These are phyloP conservation scores for Magnusiomyces suaveolens DNA, from an alignment of 1,139 yeast genomes.

Conservation along the genomic window DNA sequence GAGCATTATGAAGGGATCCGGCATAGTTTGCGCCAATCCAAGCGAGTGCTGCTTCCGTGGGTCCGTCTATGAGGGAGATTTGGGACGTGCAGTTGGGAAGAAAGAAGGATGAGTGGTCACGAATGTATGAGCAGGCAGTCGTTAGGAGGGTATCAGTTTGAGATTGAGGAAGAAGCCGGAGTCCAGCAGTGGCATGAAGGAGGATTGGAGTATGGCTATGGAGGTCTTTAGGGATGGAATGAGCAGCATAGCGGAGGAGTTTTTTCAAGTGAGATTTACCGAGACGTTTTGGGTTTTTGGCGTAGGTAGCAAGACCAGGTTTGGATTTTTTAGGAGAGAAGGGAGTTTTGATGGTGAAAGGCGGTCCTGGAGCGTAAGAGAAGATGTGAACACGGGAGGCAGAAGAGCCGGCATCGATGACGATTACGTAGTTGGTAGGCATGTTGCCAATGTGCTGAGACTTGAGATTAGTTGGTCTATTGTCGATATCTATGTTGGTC, in stretches of 20 bases:
- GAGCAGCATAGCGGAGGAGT: slow-evolving; percentile 45
- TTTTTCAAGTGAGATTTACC: slow-evolving; percentile 52
- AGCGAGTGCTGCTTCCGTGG: slow-evolving; percentile 69
- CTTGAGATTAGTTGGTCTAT: no score
- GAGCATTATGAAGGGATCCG: slow-evolving; percentile 48
- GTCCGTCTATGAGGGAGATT: slow-evolving; percentile 64
- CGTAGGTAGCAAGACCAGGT: slow-evolving; percentile 60
- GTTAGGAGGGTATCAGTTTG: slow-evolving; percentile 35
- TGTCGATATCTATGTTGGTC: no score
- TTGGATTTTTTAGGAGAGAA: slow-evolving; percentile 36
- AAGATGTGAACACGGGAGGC: slow-evolving; percentile 73
- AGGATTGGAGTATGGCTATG: slow-evolving; percentile 67
- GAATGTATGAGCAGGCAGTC: slow-evolving; percentile 48
- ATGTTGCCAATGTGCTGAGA: no score
- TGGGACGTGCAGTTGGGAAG: slow-evolving; percentile 45
- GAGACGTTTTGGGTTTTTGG: slow-evolving; percentile 40
- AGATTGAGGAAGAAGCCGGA: slow-evolving; percentile 55
- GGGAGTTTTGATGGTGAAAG: not conserved
- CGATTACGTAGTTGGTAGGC: slow-evolving; percentile 58
- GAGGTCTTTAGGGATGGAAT: slow-evolving; percentile 55
- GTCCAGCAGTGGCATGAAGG: slow-evolving; percentile 73
- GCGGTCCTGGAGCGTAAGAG: slow-evolving; percentile 40
- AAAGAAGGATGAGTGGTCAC: slow-evolving; percentile 45
- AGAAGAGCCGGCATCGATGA: slow-evolving; percentile 76
- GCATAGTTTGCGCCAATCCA: slow-evolving; percentile 66